Percentiles rank a stretch among this genome's conserved stretches.
Evolutionary conservation across 306 rosid species (phyloP).

Genomic region (peach (Prunus persica)): Prunus_persica_NCBIv2 NC_034012.1:13361001-13361500

Average conservation of each 20-base stretch:
- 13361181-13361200: neutral
- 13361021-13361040: neutral
- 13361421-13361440: too few relatives aligned
- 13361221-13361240: neutral
- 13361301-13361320: too few relatives aligned
- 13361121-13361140: constrained; percentile 13
- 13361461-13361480: too few relatives aligned
- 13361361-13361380: too few relatives aligned
- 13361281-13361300: too few relatives aligned
- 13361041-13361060: neutral
- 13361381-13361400: too few relatives aligned
- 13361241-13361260: neutral
- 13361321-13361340: too few relatives aligned
- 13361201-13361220: neutral
- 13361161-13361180: neutral
- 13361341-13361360: too few relatives aligned
- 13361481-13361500: too few relatives aligned
- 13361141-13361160: neutral
- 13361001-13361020: neutral
- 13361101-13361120: constrained; percentile 51
- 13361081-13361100: neutral
- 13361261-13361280: neutral
- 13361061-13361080: neutral
- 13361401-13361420: too few relatives aligned
- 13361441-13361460: too few relatives aligned